Evolutionary conservation across 2,329 filamentous ascomycete species (phyloP).

Genomic region (Capronia coronata): DNA sequence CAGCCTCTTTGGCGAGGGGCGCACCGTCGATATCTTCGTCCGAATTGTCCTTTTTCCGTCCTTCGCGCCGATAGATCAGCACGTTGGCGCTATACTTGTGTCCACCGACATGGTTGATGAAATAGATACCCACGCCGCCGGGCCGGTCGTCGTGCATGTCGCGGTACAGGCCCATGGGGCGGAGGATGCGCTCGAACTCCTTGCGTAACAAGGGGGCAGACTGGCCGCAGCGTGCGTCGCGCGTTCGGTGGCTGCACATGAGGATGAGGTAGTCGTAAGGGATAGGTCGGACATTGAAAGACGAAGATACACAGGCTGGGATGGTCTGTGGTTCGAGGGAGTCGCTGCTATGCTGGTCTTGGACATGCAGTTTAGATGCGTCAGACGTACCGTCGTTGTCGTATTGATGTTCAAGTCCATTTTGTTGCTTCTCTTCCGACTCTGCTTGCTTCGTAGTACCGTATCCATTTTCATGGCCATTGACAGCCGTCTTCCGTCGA

Average conservation of each 20-base stretch:
- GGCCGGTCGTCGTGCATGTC: slow-evolving; percentile 83
- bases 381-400: slow-evolving; percentile 3
- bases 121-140: slow-evolving; percentile 79
- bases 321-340: slow-evolving; percentile 9
- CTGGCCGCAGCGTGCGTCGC: slow-evolving; percentile 86
- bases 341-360: not conserved
- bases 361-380: slow-evolving; percentile 7
- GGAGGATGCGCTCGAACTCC: slow-evolving; percentile 83
- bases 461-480: slow-evolving; percentile 2
- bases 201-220: slow-evolving; percentile 81
- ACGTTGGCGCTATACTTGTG: slow-evolving; percentile 96
- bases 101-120: slow-evolving; percentile 91
- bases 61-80: slow-evolving; percentile 71
- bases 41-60: slow-evolving; percentile 35
- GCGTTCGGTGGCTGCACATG: slow-evolving; percentile 80
- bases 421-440: not conserved
- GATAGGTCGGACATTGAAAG: slow-evolving; percentile 48
- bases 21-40: slow-evolving; percentile 30
- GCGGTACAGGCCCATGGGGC: slow-evolving; percentile 74
- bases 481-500: too few species aligned
- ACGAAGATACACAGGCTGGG: slow-evolving; percentile 11
- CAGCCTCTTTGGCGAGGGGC: slow-evolving; percentile 49
- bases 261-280: slow-evolving; percentile 77
- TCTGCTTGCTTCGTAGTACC: not conserved
- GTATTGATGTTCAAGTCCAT: not conserved